Evolutionary conservation across 176 grass and related monocot genomes (phyloP), one percentile per base, ranked within the genome.

Genomic region (Urochloa ruziziensis): DNA sequence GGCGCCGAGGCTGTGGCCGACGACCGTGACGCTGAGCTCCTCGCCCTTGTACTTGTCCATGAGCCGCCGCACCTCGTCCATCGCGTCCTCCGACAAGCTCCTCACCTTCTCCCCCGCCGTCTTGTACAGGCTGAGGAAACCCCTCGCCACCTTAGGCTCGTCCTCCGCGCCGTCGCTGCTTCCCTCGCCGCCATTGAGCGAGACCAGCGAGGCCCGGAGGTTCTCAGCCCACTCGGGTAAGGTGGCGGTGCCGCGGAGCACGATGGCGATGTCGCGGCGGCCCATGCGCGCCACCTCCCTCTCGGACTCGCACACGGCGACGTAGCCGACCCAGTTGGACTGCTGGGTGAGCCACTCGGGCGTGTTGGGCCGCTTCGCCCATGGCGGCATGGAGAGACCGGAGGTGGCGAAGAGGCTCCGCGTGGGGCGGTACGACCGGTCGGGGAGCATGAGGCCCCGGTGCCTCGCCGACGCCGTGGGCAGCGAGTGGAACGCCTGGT

Each of bases 161-260:
- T 15, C 14, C 0, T 33, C 77, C 3, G 66, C 60, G 68, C n/a
- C 78, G 13, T 63, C 91, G 80, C 28, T 67, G 7, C 1, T 1
- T n/a, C n/a, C n/a, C 2, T 75, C 84, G 73, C 53, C 79, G 79
- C 89, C 78, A n/a, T n/a, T n/a, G 70, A 97, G 51, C 0, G 90
- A 88, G 32, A 90, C 91, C 14, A 94, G 83, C 56, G 92, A 82
- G 51, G 90, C 67, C 30, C 92, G 92, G 11, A 92, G 88, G 75
- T 97, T 94, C 88, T 97, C 95, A 4, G 86, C 89, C 94, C 94
- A 97, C 82, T 97, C 94, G 82, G 89, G 94, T 69, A 92, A 94
- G 12, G 94, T 97, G 76, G 90, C 85, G 5, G 94, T 97, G 62
- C 94, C 94, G 1, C 94, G 90, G 1, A 97, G 82, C n/a, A 94